phyloP scores from a whole-genome alignment of 805 yeast genomes.

The Metschnikowia hibisci region DNA sequence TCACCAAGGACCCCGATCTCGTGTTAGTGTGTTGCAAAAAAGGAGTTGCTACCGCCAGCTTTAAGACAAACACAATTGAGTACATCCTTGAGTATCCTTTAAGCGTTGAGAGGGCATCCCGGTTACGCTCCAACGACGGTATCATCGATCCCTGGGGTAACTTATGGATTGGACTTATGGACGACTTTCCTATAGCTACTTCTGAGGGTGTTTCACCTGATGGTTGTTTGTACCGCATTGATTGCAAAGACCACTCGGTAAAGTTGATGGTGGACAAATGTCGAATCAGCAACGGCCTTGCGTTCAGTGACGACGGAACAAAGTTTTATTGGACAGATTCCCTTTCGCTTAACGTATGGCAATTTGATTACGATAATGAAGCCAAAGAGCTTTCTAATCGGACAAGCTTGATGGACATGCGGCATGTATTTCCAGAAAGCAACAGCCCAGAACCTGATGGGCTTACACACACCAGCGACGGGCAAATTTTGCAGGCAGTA shows the following conservation, averaged over 20 bases:
- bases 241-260: constrained; percentile 29
- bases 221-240: constrained; percentile 46
- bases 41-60: constrained; percentile 59
- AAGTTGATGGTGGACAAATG: constrained; percentile 31
- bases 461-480: constrained; percentile 51
- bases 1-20: constrained; percentile 49
- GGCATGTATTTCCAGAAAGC: constrained; percentile 14
- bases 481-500: constrained; percentile 60
- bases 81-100: constrained; percentile 42
- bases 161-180: constrained; percentile 81
- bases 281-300: constrained; percentile 64
- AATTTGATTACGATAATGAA: constrained; percentile 34
- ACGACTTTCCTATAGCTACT: constrained; percentile 38
- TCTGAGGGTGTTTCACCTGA: constrained; percentile 35
- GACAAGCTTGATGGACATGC: constrained; percentile 20
- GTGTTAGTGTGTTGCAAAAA: constrained; percentile 58
- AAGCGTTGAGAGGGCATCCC: constrained; percentile 17
- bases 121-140: constrained; percentile 71
- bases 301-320: constrained; percentile 29
- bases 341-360: constrained; percentile 31
- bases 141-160: constrained; percentile 72
- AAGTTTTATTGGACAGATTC: constrained; percentile 42
- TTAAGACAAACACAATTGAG: constrained; percentile 31
- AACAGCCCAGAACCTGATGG: constrained; percentile 75
- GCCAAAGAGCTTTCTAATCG: constrained; percentile 29